These are phyloP conservation scores for Baeospora myosura DNA, from an alignment of 1,284 basidiomycete species.

Conservation along the genomic window DNA sequence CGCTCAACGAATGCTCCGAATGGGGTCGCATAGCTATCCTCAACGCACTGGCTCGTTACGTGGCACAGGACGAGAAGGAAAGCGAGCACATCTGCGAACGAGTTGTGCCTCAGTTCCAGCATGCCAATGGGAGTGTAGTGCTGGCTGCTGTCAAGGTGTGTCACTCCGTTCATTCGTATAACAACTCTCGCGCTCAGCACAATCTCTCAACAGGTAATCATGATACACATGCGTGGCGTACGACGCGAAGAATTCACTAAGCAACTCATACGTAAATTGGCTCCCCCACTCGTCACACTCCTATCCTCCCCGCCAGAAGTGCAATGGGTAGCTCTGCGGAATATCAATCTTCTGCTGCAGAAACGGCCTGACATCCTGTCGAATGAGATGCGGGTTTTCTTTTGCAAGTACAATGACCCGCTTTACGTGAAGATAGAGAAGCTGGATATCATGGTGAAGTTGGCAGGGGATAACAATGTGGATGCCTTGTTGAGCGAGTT, in stretches of 20 bases:
- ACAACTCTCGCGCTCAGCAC: slow-evolving; percentile 4
- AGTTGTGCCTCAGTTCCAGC: slow-evolving; percentile 97
- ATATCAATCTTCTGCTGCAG: slow-evolving; percentile 94
- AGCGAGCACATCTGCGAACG: slow-evolving; percentile 98
- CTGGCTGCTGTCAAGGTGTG: slow-evolving; percentile 88
- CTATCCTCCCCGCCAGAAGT: slow-evolving; percentile 77
- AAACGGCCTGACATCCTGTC: slow-evolving; percentile 84
- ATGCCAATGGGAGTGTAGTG: slow-evolving; percentile 92
- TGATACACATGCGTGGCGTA: slow-evolving; percentile 91
- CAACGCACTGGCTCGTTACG: slow-evolving; percentile 81
- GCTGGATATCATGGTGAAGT: slow-evolving; percentile 95
- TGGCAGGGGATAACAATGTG: slow-evolving; percentile 89
- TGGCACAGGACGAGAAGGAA: slow-evolving; percentile 82
- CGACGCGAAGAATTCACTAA: slow-evolving; percentile 81
- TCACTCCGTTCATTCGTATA: slow-evolving; percentile 8
- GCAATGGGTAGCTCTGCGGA: slow-evolving; percentile 95
- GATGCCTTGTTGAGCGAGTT: slow-evolving; percentile 92
- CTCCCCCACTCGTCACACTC: slow-evolving; percentile 83
- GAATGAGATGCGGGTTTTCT: slow-evolving; percentile 97
- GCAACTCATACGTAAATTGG: slow-evolving; percentile 92
- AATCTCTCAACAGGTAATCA: slow-evolving; percentile 64
- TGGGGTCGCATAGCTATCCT: slow-evolving; percentile 96
- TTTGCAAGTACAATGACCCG: slow-evolving; percentile 99
- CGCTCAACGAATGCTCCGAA: slow-evolving; percentile 96
- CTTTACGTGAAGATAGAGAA: slow-evolving; percentile 98